phyloP scores from a whole-genome alignment of 768 basidiomycete genomes.

The Antrodiella citrinella region DNA sequence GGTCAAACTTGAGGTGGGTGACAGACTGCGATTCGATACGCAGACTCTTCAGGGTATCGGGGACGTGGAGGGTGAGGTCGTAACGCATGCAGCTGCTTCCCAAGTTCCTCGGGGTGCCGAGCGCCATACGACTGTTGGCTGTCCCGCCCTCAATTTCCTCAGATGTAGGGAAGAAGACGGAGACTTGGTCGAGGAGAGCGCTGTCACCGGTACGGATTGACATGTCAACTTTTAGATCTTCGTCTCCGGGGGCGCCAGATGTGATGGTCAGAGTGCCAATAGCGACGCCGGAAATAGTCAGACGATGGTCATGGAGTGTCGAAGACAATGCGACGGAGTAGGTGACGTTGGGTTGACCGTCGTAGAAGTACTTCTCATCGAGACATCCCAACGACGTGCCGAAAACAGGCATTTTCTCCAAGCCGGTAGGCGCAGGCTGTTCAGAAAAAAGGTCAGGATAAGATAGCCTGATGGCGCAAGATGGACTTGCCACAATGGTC shows the following conservation, averaged over 20 bases:
- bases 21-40: slow-evolving; percentile 34
- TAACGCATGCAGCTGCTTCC: slow-evolving; percentile 40
- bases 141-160: slow-evolving; percentile 24
- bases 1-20: slow-evolving; percentile 43
- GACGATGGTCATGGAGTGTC: slow-evolving; percentile 30
- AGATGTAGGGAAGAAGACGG: slow-evolving; percentile 28
- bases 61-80: slow-evolving; percentile 44
- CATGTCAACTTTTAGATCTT: slow-evolving; percentile 42
- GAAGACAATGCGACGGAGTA: slow-evolving; percentile 32
- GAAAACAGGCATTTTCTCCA: slow-evolving; percentile 50
- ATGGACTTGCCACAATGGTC: slow-evolving; percentile 33
- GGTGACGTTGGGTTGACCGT: slow-evolving; percentile 26
- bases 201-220: slow-evolving; percentile 36
- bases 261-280: slow-evolving; percentile 45
- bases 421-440: slow-evolving; percentile 40
- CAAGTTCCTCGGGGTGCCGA: slow-evolving; percentile 28
- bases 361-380: slow-evolving; percentile 36
- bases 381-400: slow-evolving; percentile 45
- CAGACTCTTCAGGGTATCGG: slow-evolving; percentile 40
- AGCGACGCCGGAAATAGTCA: slow-evolving; percentile 40
- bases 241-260: slow-evolving; percentile 31
- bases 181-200: slow-evolving; percentile 30
- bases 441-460: not conserved
- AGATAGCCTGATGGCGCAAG: not conserved
- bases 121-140: slow-evolving; percentile 28